Percentiles rank a stretch among this genome's conserved stretches.
Conservation (phyloP, 2,329 filamentous ascomycete species). For the Trichoderma sp. region DNA sequence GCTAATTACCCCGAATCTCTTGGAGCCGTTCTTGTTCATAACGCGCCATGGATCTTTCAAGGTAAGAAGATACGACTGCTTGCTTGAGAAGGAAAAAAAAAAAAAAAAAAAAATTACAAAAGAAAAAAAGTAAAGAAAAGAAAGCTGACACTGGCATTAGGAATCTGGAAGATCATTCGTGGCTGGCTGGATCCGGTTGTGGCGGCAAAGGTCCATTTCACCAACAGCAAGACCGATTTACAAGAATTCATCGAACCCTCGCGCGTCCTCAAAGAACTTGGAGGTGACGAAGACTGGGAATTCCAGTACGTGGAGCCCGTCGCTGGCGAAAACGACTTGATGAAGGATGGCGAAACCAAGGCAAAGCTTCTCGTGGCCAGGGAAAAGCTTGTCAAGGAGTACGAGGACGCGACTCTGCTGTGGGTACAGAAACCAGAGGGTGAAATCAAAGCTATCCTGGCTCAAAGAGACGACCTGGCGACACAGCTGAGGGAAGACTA, state of each 20-base stretch:
- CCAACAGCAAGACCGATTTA: slow-evolving; percentile 75
- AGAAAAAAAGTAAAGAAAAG: not conserved
- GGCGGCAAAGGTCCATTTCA: slow-evolving; percentile 90
- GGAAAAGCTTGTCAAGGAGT: slow-evolving; percentile 63
- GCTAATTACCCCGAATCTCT: slow-evolving; percentile 96
- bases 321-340: slow-evolving; percentile 69
- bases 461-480: slow-evolving; percentile 60
- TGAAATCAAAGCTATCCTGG: slow-evolving; percentile 48
- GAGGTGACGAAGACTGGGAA: slow-evolving; percentile 79
- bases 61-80: slow-evolving; percentile 45
- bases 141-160: slow-evolving; percentile 38
- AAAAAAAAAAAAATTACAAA: not conserved
- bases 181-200: slow-evolving; percentile 98
- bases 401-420: slow-evolving; percentile 67
- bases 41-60: slow-evolving; percentile 96
- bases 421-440: slow-evolving; percentile 61
- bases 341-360: slow-evolving; percentile 63
- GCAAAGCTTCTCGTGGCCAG: slow-evolving; percentile 63
- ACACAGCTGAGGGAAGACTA: slow-evolving; percentile 68
- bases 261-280: slow-evolving; percentile 77
- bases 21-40: slow-evolving; percentile 87
- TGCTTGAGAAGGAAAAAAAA: not conserved
- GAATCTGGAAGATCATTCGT: slow-evolving; percentile 93
- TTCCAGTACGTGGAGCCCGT: slow-evolving; percentile 79
- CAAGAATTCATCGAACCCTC: slow-evolving; percentile 68